Conservation (phyloP, 2,329 filamentous ascomycete species). For the Scopulariopsis brevicaulis region DNA sequence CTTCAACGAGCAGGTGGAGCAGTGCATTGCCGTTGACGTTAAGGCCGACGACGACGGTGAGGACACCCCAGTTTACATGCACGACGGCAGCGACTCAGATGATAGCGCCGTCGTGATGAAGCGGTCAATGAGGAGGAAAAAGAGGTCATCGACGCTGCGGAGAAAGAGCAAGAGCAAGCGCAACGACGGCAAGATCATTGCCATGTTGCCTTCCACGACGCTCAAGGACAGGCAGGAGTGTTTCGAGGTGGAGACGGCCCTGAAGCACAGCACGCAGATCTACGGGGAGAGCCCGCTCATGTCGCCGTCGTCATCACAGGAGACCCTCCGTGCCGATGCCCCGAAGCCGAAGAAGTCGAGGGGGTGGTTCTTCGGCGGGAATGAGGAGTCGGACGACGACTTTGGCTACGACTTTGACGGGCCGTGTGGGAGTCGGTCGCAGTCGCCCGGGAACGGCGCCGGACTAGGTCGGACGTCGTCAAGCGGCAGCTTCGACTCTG, state of each 20-base stretch:
- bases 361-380: constrained; percentile 49
- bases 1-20: constrained; percentile 91
- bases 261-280: constrained; percentile 44
- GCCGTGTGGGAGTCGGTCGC: constrained; percentile 5
- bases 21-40: constrained; percentile 86
- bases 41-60: constrained; percentile 70
- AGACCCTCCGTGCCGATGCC: constrained; percentile 52
- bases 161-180: constrained; percentile 23
- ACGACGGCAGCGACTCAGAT: constrained; percentile 55
- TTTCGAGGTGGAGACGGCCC: constrained; percentile 53
- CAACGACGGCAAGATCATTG: constrained; percentile 74
- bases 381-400: constrained; percentile 4
- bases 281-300: constrained; percentile 34
- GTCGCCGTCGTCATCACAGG: constrained; percentile 70
- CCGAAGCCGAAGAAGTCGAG: constrained; percentile 46
- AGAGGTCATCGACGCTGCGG: constrained; percentile 40
- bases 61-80: constrained; percentile 44
- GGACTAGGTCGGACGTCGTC: constrained; percentile 30
- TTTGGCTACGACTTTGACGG: constrained; percentile 6
- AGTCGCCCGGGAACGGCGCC: constrained; percentile 18
- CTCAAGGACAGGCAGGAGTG: constrained; percentile 75
- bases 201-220: constrained; percentile 77
- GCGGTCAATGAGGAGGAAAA: constrained; percentile 43
- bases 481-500: constrained; percentile 33
- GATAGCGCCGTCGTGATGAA: constrained; percentile 79